Conservation (phyloP, 2,329 filamentous ascomycete genomes). For the Tolypocladium inflatum region DNA sequence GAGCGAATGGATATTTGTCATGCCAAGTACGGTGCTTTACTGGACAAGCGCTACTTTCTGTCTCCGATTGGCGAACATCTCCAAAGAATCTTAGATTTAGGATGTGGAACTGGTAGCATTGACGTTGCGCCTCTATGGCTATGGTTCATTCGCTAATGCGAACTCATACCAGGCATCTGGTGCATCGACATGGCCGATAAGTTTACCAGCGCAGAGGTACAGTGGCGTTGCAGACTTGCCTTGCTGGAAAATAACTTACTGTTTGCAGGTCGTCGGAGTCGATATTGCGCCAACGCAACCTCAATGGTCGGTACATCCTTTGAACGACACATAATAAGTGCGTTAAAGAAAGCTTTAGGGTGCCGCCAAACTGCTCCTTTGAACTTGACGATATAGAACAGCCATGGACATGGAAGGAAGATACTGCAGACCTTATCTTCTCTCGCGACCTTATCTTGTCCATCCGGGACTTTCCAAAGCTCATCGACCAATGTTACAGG, state of each 20-base stretch:
- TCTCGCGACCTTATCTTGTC: constrained; percentile 18
- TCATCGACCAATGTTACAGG: constrained; percentile 24
- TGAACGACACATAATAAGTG: background rate
- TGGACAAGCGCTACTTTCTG: constrained; percentile 15
- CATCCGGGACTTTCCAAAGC: constrained; percentile 18
- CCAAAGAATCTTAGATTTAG: constrained; percentile 19
- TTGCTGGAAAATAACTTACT: background rate
- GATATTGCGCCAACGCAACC: constrained; percentile 15
- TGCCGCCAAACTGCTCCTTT: constrained; percentile 25
- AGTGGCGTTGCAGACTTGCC: background rate
- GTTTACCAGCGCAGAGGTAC: constrained; percentile 11
- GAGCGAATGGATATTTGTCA: constrained; percentile 29
- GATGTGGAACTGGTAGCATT: constrained; percentile 11
- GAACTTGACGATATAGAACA: constrained; percentile 27
- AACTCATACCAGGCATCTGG: constrained; percentile 16
- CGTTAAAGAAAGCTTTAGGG: constrained; percentile 13
- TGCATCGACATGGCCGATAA: constrained; percentile 29
- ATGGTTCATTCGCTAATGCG: background rate
- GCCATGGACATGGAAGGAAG: constrained; percentile 25
- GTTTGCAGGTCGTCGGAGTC: constrained; percentile 11
- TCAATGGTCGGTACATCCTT: constrained; percentile 7
- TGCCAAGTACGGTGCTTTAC: constrained; percentile 18
- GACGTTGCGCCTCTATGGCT: no score
- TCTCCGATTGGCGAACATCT: constrained; percentile 12
- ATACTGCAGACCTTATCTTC: constrained; percentile 25